Conservation (phyloP, 305 asterid genomes). For the Fraxinus greggii region DNA sequence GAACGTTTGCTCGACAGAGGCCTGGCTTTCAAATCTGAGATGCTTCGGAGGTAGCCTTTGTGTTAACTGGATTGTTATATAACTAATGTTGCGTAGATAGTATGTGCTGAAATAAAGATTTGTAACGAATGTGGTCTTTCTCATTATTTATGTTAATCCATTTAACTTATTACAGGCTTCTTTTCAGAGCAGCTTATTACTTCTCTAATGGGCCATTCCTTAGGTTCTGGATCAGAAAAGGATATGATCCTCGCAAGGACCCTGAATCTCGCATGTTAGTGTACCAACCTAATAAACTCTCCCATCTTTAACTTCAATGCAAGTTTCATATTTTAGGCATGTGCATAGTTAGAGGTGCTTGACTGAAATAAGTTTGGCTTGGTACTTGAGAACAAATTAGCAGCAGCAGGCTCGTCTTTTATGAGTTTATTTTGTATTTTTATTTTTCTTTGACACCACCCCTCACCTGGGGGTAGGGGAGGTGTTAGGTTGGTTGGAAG, state of each 20-base stretch:
- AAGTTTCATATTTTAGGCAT: slow-evolving; percentile 19
- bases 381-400: not conserved
- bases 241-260: slow-evolving; percentile 95
- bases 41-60: slow-evolving; percentile 63
- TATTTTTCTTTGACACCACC: not conserved
- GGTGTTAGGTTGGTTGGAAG: not conserved
- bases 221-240: slow-evolving; percentile 87
- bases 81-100: slow-evolving; percentile 21
- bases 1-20: slow-evolving; percentile 66
- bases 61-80: not conserved
- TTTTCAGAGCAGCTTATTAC: slow-evolving; percentile 78
- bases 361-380: slow-evolving; percentile 4
- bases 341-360: not conserved
- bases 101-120: not conserved
- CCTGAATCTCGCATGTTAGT: slow-evolving; percentile 90
- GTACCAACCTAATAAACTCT: slow-evolving; percentile 11
- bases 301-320: slow-evolving; percentile 12
- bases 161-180: slow-evolving; percentile 61
- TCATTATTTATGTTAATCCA: slow-evolving; percentile 27
- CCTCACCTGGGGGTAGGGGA: not conserved
- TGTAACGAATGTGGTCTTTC: not conserved
- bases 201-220: slow-evolving; percentile 87
- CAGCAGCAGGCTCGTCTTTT: not conserved
- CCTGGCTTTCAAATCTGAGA: slow-evolving; percentile 40
- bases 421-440: not conserved